These are phyloP conservation scores for Euphorbia schlechtendalii DNA, from an alignment of 441 rosid species.

Conservation along the genomic window DNA sequence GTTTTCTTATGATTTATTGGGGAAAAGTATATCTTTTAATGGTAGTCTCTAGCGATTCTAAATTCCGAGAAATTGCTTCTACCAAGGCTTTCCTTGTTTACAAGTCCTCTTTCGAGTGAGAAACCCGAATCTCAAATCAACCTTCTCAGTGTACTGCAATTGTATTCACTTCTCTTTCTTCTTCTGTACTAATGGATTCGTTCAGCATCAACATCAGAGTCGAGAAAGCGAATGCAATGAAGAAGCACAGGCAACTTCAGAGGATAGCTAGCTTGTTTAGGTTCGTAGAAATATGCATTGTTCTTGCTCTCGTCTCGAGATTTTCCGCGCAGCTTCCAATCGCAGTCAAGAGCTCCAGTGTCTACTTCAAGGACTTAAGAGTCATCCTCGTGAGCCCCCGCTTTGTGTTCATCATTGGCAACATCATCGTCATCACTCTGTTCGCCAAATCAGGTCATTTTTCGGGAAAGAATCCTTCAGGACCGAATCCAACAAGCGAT, in stretches of 20 bases:
- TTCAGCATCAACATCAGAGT: conserved; percentile 34
- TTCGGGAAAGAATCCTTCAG: conserved; percentile 30
- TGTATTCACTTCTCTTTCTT: not conserved
- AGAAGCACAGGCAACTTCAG: conserved; percentile 34
- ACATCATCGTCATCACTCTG: conserved; percentile 60
- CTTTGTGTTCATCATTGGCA: conserved; percentile 70
- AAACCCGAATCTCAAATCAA: not conserved
- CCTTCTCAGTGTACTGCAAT: conserved; percentile 32
- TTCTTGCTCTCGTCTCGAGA: conserved; percentile 50
- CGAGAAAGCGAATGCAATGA: conserved; percentile 46
- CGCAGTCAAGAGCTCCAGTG: conserved; percentile 52
- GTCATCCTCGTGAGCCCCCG: conserved; percentile 46
- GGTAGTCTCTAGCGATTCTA: conserved; percentile 25
- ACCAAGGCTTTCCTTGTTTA: conserved; percentile 22
- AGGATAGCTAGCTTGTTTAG: conserved; percentile 52
- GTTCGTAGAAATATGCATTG: conserved; percentile 44
- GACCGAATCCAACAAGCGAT: conserved; percentile 27
- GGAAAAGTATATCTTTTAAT: conserved; percentile 11
- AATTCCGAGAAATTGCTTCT: conserved; percentile 26
- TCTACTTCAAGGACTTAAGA: conserved; percentile 44
- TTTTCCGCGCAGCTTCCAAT: conserved; percentile 42
- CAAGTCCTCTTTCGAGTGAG: conserved; percentile 37
- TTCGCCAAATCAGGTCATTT: conserved; percentile 58
- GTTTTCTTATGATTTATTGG: conserved; percentile 15
- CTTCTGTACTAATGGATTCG: conserved; percentile 47